Conservation (phyloP, 371 early-diverging fungal species). For the Mucor indicus region DNA sequence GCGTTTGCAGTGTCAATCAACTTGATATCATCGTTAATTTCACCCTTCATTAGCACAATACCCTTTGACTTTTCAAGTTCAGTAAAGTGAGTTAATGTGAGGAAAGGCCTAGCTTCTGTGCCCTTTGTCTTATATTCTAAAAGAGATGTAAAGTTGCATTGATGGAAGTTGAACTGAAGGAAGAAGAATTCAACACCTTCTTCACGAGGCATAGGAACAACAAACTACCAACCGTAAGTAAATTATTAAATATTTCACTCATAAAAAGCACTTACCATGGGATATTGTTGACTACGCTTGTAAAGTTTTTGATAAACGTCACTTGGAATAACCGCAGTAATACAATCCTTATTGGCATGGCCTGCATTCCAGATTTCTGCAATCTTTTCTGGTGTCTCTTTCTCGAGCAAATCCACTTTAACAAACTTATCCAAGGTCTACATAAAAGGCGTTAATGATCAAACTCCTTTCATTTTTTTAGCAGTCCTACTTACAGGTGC, state of each 20-base stretch:
- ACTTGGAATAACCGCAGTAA: conserved; percentile 77
- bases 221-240: conserved; percentile 56
- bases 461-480: not conserved
- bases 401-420: conserved; percentile 65
- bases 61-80: conserved; percentile 77
- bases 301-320: conserved; percentile 69
- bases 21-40: conserved; percentile 56
- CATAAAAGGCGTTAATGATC: not conserved
- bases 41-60: conserved; percentile 91
- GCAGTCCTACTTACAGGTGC: conserved; percentile 36
- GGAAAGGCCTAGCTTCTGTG: conserved; percentile 75
- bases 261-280: conserved; percentile 55
- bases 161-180: conserved; percentile 81
- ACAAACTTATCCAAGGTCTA: conserved; percentile 79
- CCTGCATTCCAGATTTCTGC: conserved; percentile 82
- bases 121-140: conserved; percentile 88
- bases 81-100: conserved; percentile 86
- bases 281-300: conserved; percentile 61
- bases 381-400: conserved; percentile 66
- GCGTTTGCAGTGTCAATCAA: conserved; percentile 72
- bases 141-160: conserved; percentile 84
- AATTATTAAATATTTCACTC: too few relatives aligned
- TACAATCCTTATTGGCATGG: conserved; percentile 65
- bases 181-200: conserved; percentile 87
- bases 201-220: conserved; percentile 83